These are phyloP conservation scores for Phoma sp. DNA, from an alignment of 2,329 filamentous ascomycete species.

Conservation along the genomic window DNA sequence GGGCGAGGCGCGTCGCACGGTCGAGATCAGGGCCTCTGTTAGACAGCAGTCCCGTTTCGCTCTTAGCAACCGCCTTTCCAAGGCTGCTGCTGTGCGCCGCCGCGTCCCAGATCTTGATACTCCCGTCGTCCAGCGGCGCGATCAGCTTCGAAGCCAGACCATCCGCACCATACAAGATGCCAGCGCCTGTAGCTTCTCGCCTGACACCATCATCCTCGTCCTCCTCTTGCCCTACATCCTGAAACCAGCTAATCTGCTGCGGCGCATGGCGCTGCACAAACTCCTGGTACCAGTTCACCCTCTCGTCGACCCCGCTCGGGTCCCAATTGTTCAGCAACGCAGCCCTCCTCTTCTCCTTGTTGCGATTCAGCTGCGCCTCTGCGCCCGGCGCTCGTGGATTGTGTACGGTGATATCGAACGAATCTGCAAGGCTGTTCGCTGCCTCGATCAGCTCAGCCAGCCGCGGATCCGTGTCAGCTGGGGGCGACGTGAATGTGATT, in stretches of 20 bases:
- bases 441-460: slow-evolving; percentile 52
- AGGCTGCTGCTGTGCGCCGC: slow-evolving; percentile 59
- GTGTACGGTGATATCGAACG: slow-evolving; percentile 32
- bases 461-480: slow-evolving; percentile 48
- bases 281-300: slow-evolving; percentile 84
- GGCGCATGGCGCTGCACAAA: slow-evolving; percentile 82
- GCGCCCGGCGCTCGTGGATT: slow-evolving; percentile 37
- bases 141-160: slow-evolving; percentile 67
- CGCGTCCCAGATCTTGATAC: slow-evolving; percentile 82
- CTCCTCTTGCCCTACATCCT: slow-evolving; percentile 59
- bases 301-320: slow-evolving; percentile 73
- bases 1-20: slow-evolving; percentile 51
- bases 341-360: slow-evolving; percentile 50
- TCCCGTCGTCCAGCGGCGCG: slow-evolving; percentile 83
- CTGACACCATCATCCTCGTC: slow-evolving; percentile 48
- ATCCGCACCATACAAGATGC: slow-evolving; percentile 63
- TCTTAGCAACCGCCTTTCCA: slow-evolving; percentile 70
- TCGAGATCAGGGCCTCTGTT: slow-evolving; percentile 54
- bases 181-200: slow-evolving; percentile 75
- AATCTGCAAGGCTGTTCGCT: slow-evolving; percentile 42
- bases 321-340: slow-evolving; percentile 82
- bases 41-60: slow-evolving; percentile 70
- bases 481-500: slow-evolving; percentile 11
- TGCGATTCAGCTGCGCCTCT: slow-evolving; percentile 38
- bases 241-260: slow-evolving; percentile 77